Conservation (phyloP, 2,329 filamentous ascomycete genomes). For the Fusarium camptoceras region DNA sequence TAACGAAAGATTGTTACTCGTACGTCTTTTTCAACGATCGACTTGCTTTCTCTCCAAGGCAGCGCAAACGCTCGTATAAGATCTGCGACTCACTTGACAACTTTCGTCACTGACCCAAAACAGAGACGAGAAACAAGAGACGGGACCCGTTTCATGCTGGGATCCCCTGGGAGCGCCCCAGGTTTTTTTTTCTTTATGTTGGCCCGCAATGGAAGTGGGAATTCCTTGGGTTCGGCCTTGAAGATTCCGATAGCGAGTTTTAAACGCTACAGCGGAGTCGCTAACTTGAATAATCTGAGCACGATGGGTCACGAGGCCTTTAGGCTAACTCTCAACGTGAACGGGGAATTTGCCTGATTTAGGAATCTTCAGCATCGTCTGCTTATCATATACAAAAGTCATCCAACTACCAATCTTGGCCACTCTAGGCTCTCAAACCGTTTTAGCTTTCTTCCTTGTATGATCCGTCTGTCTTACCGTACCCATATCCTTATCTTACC, state of each 20-base stretch:
- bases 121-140: constrained; percentile 8
- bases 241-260: background rate
- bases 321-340: background rate
- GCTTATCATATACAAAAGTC: background rate
- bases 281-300: background rate
- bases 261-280: background rate
- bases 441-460: background rate
- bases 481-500: background rate
- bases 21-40: background rate
- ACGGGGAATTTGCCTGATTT: background rate
- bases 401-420: background rate
- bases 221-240: background rate
- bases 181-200: constrained; percentile 6
- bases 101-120: constrained; percentile 9
- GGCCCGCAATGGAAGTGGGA: background rate
- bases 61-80: background rate
- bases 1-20: background rate
- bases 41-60: background rate
- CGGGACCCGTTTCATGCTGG: constrained; percentile 4
- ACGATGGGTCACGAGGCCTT: background rate
- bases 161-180: constrained; percentile 7
- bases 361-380: background rate
- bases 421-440: background rate
- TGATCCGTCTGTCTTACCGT: background rate
- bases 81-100: background rate